Evolutionary conservation across 768 basidiomycete genomes (phyloP).

Genomic region (Podaxis carcinomalis): DNA sequence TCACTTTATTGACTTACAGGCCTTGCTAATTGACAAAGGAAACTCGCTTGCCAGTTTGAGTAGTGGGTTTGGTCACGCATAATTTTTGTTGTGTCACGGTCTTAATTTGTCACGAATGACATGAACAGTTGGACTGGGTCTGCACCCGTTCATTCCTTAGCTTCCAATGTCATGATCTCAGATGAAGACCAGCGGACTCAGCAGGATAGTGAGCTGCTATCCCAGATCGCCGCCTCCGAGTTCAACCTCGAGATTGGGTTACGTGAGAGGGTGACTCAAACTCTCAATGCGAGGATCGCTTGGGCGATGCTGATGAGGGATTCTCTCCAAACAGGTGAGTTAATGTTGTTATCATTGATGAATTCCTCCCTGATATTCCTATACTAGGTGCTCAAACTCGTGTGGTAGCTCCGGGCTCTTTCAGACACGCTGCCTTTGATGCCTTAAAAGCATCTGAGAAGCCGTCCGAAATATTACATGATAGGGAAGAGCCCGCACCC

Average conservation of each 20-base stretch:
- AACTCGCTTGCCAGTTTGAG: not conserved
- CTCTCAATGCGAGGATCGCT: slow-evolving; percentile 40
- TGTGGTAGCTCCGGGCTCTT: slow-evolving; percentile 22
- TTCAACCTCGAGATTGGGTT: slow-evolving; percentile 45
- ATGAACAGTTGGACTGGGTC: not conserved
- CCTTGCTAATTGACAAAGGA: not conserved
- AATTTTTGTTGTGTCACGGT: not conserved
- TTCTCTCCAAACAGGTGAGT: slow-evolving; percentile 27
- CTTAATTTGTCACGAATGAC: not conserved
- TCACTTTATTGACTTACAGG: too few species aligned
- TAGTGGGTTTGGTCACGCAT: not conserved
- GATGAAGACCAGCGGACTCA: not conserved
- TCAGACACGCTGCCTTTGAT: slow-evolving; percentile 37
- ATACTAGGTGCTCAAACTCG: slow-evolving; percentile 4
- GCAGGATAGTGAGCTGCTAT: not conserved
- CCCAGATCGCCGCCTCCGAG: slow-evolving; percentile 29
- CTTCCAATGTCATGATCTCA: slow-evolving; percentile 2
- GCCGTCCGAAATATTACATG: slow-evolving; percentile 34
- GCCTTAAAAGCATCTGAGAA: slow-evolving; percentile 36
- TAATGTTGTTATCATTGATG: not conserved
- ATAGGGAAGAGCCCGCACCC: slow-evolving; percentile 24
- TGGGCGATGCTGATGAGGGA: slow-evolving; percentile 45
- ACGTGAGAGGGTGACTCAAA: slow-evolving; percentile 34
- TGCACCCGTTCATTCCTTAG: not conserved
- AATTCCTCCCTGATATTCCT: not conserved